A percentile compares a stretch with the other conserved stretches of the same genome.
Evolutionary conservation across 805 yeast genomes (phyloP).

Genomic region (Starmerella tilneyi): DNA sequence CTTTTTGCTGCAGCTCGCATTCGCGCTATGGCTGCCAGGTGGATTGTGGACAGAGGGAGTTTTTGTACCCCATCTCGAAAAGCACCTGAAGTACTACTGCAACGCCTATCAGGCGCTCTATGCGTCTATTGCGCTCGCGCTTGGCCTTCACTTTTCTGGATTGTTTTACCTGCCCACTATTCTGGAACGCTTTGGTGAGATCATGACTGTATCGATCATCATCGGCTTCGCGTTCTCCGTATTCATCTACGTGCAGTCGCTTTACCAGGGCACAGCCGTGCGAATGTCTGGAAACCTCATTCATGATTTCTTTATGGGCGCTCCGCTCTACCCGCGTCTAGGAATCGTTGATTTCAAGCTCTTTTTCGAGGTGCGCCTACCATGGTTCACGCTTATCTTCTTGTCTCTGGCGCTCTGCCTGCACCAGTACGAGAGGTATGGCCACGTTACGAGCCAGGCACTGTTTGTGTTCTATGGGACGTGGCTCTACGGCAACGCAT

Average conservation of each 20-base stretch:
- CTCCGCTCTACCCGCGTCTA: slow-evolving; percentile 89
- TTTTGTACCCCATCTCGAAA: slow-evolving; percentile 71
- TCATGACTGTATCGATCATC: slow-evolving; percentile 84
- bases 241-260: slow-evolving; percentile 56
- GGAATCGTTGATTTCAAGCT: slow-evolving; percentile 89
- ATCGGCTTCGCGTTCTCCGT: slow-evolving; percentile 65
- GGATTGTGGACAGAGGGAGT: slow-evolving; percentile 84
- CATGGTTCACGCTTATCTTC: slow-evolving; percentile 87
- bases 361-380: slow-evolving; percentile 95
- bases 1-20: slow-evolving; percentile 54
- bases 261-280: slow-evolving; percentile 64
- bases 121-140: slow-evolving; percentile 46
- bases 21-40: slow-evolving; percentile 83
- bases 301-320: slow-evolving; percentile 94
- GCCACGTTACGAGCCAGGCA: slow-evolving; percentile 68
- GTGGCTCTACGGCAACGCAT: slow-evolving; percentile 92
- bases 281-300: slow-evolving; percentile 84
- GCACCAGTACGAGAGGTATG: slow-evolving; percentile 73
- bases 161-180: slow-evolving; percentile 63
- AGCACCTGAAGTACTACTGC: slow-evolving; percentile 83
- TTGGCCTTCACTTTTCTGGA: slow-evolving; percentile 61
- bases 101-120: slow-evolving; percentile 84
- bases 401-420: slow-evolving; percentile 62
- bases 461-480: slow-evolving; percentile 67
- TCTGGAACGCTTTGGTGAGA: slow-evolving; percentile 74